Evolutionary conservation across 352 stramenopile genomes (phyloP), one percentile per base, ranked within the genome.

Genomic region (Phytophthora fragariaefolia): DNA sequence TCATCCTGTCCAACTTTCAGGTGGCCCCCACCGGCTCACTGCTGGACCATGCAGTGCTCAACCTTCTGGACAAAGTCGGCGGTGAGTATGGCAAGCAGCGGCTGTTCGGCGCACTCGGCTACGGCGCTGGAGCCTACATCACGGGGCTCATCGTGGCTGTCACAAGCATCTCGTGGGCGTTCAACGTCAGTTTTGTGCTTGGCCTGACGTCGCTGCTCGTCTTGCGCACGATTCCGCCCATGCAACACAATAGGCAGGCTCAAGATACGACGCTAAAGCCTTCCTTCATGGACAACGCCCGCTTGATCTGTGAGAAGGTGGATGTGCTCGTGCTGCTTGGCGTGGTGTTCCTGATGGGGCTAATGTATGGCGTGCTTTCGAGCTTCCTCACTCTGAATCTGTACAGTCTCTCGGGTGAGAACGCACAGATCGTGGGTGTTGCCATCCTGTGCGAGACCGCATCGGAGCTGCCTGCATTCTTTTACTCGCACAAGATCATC

Each of bases 51-150:
- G 81, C 84, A 4, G 71, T 93, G 27, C 65, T 95, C 8, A 77
- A 85, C 36, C 71, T 95, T 42, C 70, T 93, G 43, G 72, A 82
- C 30, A 82, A 83, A 26, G 73, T 89, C 48, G 84, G 87, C 42
- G 85, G 84, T 15, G 87, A 95, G 65, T 95, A 93, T 63, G 87
- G 87, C 69, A 93, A 92, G 69, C 87, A 95, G 67, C 84, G 87
- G 0, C 73, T 95, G 55, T 93, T 91, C 52, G 87, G 84, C 27
- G 84, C 87, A 2, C 69, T 95, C 27, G 87, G 87, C 24, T 95
- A 83, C 59, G 87, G 87, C 7, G 47, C 70, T 17, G 67, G 72
- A 22, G 87, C 84, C 8, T 95, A 93, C 72, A 57, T 93, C 43
- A 85, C 84, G n/a, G 83, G 84, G 0, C 63, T 92, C 46, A 66